Conservation (phyloP, 2,329 filamentous ascomycete genomes). For the Trichoderma afroharzianum region DNA sequence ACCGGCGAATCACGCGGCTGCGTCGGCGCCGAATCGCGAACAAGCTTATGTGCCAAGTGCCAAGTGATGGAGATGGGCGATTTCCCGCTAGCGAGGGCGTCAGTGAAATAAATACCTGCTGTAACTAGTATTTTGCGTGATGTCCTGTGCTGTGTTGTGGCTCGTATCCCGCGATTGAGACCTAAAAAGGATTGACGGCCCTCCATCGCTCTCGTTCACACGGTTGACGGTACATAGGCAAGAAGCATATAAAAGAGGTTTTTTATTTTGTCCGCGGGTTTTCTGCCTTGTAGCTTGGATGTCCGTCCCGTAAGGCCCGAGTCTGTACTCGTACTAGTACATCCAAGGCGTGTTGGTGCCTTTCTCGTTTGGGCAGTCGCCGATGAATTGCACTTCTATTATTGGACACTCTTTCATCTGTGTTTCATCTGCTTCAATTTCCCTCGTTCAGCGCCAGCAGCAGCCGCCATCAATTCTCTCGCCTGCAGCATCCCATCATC, state of each 20-base stretch:
- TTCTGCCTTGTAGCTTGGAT: not conserved
- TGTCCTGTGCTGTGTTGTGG: not conserved
- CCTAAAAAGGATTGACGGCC: not conserved
- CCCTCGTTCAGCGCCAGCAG: not conserved
- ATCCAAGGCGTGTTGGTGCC: not conserved
- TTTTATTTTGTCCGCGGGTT: not conserved
- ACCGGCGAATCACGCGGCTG: constrained; percentile 7
- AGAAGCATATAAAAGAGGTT: not conserved
- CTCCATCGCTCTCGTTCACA: too few species aligned
- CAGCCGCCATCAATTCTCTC: not conserved
- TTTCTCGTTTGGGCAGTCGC: not conserved
- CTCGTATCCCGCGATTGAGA: not conserved
- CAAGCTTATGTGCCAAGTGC: not conserved
- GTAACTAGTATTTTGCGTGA: not conserved
- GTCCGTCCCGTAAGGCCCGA: not conserved
- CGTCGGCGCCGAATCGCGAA: not conserved
- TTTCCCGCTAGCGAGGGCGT: constrained; percentile 1
- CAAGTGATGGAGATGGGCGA: not conserved
- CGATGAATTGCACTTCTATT: not conserved
- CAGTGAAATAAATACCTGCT: not conserved
- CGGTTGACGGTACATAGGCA: not conserved
- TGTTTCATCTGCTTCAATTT: not conserved
- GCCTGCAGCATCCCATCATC: not conserved
- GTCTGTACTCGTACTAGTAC: too few species aligned
- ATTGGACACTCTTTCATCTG: not conserved